These are phyloP conservation scores for Alopecurus myosuroides DNA, from an alignment of 176 grass and related monocot genomes.

Conservation along the genomic window DNA sequence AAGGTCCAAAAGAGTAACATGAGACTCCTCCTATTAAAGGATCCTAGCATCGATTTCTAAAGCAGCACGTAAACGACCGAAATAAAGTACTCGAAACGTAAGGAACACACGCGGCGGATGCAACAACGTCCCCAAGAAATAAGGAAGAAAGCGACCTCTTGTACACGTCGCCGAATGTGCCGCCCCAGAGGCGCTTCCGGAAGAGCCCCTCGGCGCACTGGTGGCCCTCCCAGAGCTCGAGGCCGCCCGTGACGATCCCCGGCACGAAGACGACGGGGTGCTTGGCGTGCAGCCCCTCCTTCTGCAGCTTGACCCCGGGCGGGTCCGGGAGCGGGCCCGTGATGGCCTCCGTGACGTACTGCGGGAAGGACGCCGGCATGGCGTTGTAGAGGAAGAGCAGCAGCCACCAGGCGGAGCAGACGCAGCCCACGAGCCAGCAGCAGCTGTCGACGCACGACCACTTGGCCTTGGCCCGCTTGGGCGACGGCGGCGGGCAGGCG, in stretches of 20 bases:
- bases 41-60: slow-evolving; percentile 1
- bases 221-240: slow-evolving; percentile 97
- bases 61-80: not conserved
- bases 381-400: slow-evolving; percentile 95
- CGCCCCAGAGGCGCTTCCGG: slow-evolving; percentile 94
- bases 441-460: slow-evolving; percentile 88
- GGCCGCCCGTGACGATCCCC: slow-evolving; percentile 88
- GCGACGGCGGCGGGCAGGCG: not conserved
- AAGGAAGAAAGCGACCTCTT: slow-evolving; percentile 56
- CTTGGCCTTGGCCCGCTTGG: slow-evolving; percentile 29
- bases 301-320: slow-evolving; percentile 84
- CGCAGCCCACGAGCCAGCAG: slow-evolving; percentile 87
- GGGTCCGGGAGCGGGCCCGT: slow-evolving; percentile 83
- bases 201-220: slow-evolving; percentile 94
- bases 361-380: slow-evolving; percentile 93
- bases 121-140: not conserved
- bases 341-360: slow-evolving; percentile 96
- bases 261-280: slow-evolving; percentile 98
- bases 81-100: slow-evolving; percentile 14
- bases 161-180: slow-evolving; percentile 90
- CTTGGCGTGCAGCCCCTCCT: slow-evolving; percentile 79
- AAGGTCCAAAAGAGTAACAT: not conserved
- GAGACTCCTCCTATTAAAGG: not conserved
- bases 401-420: slow-evolving; percentile 94
- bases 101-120: not conserved